These are phyloP conservation scores for Pilaira anomala DNA, from an alignment of 192 early-diverging fungal species.

Conservation along the genomic window DNA sequence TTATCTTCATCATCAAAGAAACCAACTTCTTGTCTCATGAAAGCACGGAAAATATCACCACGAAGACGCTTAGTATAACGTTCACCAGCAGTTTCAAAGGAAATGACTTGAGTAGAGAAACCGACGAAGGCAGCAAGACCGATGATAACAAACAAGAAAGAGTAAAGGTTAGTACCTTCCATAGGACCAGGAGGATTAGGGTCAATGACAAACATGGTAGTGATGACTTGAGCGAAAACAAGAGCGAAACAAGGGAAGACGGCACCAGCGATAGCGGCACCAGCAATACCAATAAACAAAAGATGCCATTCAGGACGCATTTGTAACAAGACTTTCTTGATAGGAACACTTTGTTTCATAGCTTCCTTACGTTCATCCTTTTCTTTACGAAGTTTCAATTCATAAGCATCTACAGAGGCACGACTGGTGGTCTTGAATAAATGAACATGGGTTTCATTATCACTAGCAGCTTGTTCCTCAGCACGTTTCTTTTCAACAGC, in stretches of 20 bases:
- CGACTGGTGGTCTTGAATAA: slow-evolving; percentile 17
- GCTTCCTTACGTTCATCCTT: slow-evolving; percentile 37
- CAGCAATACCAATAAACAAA: slow-evolving; percentile 56
- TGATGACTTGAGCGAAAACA: slow-evolving; percentile 45
- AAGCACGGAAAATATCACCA: slow-evolving; percentile 55
- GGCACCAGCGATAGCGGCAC: slow-evolving; percentile 64
- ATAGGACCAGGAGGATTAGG: slow-evolving; percentile 30
- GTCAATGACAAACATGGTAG: slow-evolving; percentile 28
- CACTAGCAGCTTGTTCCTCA: neutral
- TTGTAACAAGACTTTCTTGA: slow-evolving; percentile 46
- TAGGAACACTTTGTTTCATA: slow-evolving; percentile 49
- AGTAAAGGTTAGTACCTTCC: slow-evolving; percentile 28
- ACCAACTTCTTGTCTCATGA: slow-evolving; percentile 80
- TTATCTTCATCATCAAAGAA: slow-evolving; percentile 82
- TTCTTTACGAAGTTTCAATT: slow-evolving; percentile 34
- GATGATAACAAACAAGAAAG: slow-evolving; percentile 33
- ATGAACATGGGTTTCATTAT: slow-evolving; percentile 3
- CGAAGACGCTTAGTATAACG: slow-evolving; percentile 27
- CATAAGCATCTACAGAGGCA: slow-evolving; percentile 28
- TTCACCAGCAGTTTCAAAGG: slow-evolving; percentile 32
- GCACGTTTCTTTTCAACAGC: neutral
- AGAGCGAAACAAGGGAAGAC: slow-evolving; percentile 79
- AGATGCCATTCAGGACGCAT: slow-evolving; percentile 54
- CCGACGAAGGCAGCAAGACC: slow-evolving; percentile 22
- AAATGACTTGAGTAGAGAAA: slow-evolving; percentile 12